Conservation (phyloP, 768 basidiomycete genomes). For the Termitomyces bulborhizus region DNA sequence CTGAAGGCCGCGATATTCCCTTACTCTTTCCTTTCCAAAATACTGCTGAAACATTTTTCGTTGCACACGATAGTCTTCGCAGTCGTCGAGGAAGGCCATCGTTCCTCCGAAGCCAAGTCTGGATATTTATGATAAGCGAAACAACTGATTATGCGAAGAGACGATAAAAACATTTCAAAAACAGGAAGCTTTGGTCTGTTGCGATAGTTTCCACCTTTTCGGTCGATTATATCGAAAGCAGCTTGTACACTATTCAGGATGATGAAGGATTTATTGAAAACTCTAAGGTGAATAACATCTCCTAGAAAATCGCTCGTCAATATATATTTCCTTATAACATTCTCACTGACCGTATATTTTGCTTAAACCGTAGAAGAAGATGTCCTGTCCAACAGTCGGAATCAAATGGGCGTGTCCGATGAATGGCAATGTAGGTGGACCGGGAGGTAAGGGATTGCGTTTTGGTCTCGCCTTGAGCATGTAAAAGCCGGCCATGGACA, state of each 20-base stretch:
- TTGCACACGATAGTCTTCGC: conserved; percentile 7
- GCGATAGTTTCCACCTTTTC: conserved; percentile 21
- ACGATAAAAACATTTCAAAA: conserved; percentile 9
- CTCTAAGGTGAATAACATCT: conserved; percentile 15
- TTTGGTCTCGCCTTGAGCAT: too few relatives aligned
- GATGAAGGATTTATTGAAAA: conserved; percentile 19
- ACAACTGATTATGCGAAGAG: neutral
- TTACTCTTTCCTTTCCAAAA: conserved; percentile 7
- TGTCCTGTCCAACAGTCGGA: conserved; percentile 20
- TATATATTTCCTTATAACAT: neutral
- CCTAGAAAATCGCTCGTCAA: neutral
- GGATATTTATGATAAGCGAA: neutral
- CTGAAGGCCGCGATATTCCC: conserved; percentile 7
- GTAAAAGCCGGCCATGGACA: too few relatives aligned
- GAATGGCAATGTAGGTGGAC: conserved; percentile 28
- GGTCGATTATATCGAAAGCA: conserved; percentile 21
- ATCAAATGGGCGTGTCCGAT: conserved; percentile 30
- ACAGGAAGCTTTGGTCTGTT: conserved; percentile 14
- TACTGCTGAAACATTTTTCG: conserved; percentile 7
- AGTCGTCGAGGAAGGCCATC: conserved; percentile 8
- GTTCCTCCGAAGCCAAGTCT: conserved; percentile 8
- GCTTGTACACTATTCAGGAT: conserved; percentile 18
- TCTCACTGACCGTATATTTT: conserved; percentile 23
- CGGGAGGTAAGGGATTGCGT: conserved; percentile 13
- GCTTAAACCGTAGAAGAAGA: conserved; percentile 23